phyloP scores from a whole-genome alignment of 805 yeast species.

The Hanseniaspora nectarophila region DNA sequence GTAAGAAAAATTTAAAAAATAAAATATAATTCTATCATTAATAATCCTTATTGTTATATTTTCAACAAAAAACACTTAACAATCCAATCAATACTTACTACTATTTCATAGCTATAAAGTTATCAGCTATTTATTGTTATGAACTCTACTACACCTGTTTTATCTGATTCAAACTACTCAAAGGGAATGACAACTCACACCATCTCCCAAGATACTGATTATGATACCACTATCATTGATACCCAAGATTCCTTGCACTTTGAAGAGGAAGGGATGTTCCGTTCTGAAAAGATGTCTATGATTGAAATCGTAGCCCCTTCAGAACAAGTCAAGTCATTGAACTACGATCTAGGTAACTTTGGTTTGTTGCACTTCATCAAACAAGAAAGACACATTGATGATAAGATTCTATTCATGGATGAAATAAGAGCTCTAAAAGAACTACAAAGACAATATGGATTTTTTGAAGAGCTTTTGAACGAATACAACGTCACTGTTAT shows the following conservation, averaged over 20 bases:
- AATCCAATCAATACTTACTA: too few relatives aligned
- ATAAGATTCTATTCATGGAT: slow-evolving; percentile 72
- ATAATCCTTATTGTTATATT: too few relatives aligned
- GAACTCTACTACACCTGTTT: slow-evolving; percentile 5
- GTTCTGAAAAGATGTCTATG: slow-evolving; percentile 96
- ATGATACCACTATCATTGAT: background rate
- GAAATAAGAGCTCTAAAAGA: slow-evolving; percentile 77
- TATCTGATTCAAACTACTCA: slow-evolving; percentile 9
- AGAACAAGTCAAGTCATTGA: slow-evolving; percentile 77
- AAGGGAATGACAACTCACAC: background rate
- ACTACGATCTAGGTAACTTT: slow-evolving; percentile 75
- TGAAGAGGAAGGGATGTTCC: slow-evolving; percentile 30
- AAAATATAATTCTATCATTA: too few relatives aligned
- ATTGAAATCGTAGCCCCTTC: slow-evolving; percentile 84
- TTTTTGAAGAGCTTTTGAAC: slow-evolving; percentile 39
- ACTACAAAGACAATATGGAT: slow-evolving; percentile 72
- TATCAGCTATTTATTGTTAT: too few relatives aligned
- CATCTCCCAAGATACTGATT: background rate
- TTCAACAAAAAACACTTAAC: too few relatives aligned
- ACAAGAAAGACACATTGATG: slow-evolving; percentile 29
- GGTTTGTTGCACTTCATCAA: slow-evolving; percentile 63
- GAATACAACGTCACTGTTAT: slow-evolving; percentile 37
- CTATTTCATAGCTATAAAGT: too few relatives aligned
- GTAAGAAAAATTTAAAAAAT: too few relatives aligned
- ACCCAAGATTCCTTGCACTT: background rate